Evolutionary conservation across 2,329 filamentous ascomycete genomes (phyloP).

Genomic region (Aspergillus pseudonomiae): DNA sequence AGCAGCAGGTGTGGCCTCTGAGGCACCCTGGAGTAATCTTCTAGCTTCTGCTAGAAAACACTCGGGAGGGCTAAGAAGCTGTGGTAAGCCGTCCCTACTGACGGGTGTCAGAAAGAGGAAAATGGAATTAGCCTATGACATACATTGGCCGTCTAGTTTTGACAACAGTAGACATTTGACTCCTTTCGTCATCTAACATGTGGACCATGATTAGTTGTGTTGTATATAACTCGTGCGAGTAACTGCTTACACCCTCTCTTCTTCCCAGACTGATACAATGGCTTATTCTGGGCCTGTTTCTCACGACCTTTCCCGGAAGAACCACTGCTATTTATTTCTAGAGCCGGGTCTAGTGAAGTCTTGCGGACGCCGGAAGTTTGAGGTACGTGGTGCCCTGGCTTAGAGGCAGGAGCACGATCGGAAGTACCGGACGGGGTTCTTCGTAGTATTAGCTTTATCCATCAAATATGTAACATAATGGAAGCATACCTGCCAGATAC

Average conservation of each 20-base stretch:
- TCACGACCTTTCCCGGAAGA: background rate
- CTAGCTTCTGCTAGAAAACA: conserved; percentile 22
- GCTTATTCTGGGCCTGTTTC: background rate
- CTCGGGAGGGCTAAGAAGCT: conserved; percentile 19
- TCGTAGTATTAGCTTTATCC: background rate
- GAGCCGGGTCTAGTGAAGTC: conserved; percentile 22
- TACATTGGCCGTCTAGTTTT: conserved; percentile 25
- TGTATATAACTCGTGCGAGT: background rate
- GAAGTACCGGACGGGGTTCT: background rate
- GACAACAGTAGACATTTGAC: background rate
- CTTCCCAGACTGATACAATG: background rate
- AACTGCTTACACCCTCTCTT: background rate
- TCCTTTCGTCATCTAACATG: conserved; percentile 4
- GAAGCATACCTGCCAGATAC: background rate
- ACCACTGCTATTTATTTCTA: conserved; percentile 20
- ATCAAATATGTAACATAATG: background rate
- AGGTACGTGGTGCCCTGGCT: conserved; percentile 4
- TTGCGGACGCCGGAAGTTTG: conserved; percentile 3
- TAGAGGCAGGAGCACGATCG: conserved; percentile 11
- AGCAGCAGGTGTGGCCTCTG: background rate
- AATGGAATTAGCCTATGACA: conserved; percentile 9
- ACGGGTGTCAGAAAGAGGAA: conserved; percentile 1
- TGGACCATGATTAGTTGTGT: background rate
- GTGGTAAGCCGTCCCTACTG: conserved; percentile 12
- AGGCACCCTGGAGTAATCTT: conserved; percentile 9